These are phyloP conservation scores for Eudorina sp. DNA, from an alignment of 139 green algal genomes.

Conservation along the genomic window DNA sequence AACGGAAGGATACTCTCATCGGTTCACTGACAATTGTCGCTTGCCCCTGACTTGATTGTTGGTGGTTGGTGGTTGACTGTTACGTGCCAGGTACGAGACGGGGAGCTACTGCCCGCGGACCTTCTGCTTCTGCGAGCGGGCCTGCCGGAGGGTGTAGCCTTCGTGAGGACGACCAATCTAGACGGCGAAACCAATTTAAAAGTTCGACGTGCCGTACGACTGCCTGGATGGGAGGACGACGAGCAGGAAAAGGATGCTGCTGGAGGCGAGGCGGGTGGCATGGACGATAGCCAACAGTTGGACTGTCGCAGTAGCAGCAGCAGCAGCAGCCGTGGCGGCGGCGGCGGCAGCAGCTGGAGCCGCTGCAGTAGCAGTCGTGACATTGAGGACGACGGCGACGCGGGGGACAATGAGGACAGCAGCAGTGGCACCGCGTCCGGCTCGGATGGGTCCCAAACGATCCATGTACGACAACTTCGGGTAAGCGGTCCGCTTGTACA, in stretches of 20 bases:
- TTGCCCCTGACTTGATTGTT: too few species aligned
- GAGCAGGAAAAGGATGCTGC: background rate
- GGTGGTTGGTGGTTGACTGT: too few species aligned
- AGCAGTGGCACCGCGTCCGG: background rate
- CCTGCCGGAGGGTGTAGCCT: conserved; percentile 76
- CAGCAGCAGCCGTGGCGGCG: background rate
- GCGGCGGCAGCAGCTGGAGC: background rate
- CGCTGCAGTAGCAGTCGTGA: background rate
- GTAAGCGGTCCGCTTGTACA: too few species aligned
- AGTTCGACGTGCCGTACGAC: conserved; percentile 14
- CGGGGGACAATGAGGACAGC: background rate
- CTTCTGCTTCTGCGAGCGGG: conserved; percentile 75
- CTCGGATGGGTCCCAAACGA: too few species aligned
- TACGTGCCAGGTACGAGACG: conserved; percentile 61
- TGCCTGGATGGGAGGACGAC: background rate
- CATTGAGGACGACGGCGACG: background rate
- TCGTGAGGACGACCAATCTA: conserved; percentile 89
- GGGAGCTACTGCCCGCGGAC: conserved; percentile 84
- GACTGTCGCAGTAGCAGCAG: background rate
- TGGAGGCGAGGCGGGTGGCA: background rate
- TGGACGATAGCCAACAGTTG: background rate
- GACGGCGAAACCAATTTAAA: conserved; percentile 98
- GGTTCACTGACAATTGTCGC: too few species aligned
- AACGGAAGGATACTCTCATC: too few species aligned
- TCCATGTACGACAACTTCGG: too few species aligned